phyloP scores from a whole-genome alignment of 2,329 filamentous ascomycete species.

The Colletotrichum sublineola region DNA sequence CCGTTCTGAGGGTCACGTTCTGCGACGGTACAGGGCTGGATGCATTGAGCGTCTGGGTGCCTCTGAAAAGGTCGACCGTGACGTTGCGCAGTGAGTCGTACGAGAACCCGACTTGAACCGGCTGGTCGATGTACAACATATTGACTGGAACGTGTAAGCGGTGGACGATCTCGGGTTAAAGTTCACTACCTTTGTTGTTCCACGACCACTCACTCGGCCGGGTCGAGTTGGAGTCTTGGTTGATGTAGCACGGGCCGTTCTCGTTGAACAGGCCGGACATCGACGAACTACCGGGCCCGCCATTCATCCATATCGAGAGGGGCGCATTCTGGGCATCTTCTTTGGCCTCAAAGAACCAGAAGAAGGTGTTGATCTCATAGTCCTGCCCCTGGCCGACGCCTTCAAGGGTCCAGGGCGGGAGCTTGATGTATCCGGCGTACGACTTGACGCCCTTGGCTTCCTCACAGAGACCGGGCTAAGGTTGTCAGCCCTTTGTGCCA shows the following conservation, averaged over 20 bases:
- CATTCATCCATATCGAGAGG: slow-evolving; percentile 71
- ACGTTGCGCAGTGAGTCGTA: slow-evolving; percentile 44
- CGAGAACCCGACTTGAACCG: slow-evolving; percentile 44
- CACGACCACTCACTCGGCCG: slow-evolving; percentile 70
- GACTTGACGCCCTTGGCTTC: slow-evolving; percentile 69
- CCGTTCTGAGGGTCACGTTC: slow-evolving; percentile 55
- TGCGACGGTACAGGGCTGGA: slow-evolving; percentile 47
- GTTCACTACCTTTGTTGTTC: slow-evolving; percentile 62
- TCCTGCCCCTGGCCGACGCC: slow-evolving; percentile 55
- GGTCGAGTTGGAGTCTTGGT: slow-evolving; percentile 62
- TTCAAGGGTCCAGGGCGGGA: slow-evolving; percentile 55
- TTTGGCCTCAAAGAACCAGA: slow-evolving; percentile 51
- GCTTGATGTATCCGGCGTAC: slow-evolving; percentile 71
- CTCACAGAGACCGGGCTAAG: slow-evolving; percentile 67
- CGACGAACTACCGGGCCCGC: slow-evolving; percentile 69
- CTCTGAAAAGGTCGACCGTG: slow-evolving; percentile 39
- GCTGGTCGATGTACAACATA: slow-evolving; percentile 46
- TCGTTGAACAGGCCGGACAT: slow-evolving; percentile 66
- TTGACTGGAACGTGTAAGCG: slow-evolving; percentile 34
- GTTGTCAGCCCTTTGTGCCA: not conserved
- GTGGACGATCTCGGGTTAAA: too few species aligned
- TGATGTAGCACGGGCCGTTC: slow-evolving; percentile 67
- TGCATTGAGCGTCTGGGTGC: slow-evolving; percentile 33
- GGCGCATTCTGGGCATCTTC: slow-evolving; percentile 48
- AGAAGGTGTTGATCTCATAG: slow-evolving; percentile 62